Conservation (phyloP, 208 protist genomes). For the Zelonia costaricensis region DNA sequence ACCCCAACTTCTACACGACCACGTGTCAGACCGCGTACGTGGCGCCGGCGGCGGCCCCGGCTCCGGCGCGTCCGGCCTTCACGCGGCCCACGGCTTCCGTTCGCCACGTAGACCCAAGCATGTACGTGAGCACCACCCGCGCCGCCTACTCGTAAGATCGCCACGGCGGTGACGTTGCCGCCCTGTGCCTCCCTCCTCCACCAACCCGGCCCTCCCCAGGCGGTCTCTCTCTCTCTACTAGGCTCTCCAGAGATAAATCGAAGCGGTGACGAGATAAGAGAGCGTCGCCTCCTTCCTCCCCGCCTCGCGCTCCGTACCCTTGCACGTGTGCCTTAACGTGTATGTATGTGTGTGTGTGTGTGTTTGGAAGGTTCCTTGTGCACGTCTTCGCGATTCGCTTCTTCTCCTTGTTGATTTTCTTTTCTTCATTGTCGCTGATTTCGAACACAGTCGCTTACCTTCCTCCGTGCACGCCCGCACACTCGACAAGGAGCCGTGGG, state of each 20-base stretch:
- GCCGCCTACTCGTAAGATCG: slow-evolving; percentile 40
- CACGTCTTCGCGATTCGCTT: neutral
- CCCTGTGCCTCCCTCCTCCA: neutral
- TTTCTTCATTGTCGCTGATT: too few relatives aligned
- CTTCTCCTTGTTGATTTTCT: slow-evolving; percentile 10
- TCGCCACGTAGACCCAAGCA: slow-evolving; percentile 57
- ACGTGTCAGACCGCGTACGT: slow-evolving; percentile 43
- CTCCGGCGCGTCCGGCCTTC: slow-evolving; percentile 13
- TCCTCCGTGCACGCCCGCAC: too few relatives aligned
- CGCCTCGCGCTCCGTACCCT: neutral
- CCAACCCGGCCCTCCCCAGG: neutral
- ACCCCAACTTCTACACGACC: slow-evolving; percentile 62
- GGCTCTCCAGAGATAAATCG: too few relatives aligned
- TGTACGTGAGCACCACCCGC: slow-evolving; percentile 57
- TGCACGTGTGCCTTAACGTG: neutral
- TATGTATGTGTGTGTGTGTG: slow-evolving; percentile 3
- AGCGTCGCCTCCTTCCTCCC: too few relatives aligned
- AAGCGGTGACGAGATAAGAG: too few relatives aligned
- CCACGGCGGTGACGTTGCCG: neutral
- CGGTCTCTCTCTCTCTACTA: neutral
- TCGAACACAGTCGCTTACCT: too few relatives aligned
- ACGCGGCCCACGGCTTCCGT: slow-evolving; percentile 22
- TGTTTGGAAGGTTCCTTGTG: neutral
- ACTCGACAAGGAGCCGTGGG: too few relatives aligned
- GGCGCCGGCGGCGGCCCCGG: slow-evolving; percentile 8